These are phyloP conservation scores for Sphaceloma murrayae DNA, from an alignment of 2,329 filamentous ascomycete species.

Conservation along the genomic window DNA sequence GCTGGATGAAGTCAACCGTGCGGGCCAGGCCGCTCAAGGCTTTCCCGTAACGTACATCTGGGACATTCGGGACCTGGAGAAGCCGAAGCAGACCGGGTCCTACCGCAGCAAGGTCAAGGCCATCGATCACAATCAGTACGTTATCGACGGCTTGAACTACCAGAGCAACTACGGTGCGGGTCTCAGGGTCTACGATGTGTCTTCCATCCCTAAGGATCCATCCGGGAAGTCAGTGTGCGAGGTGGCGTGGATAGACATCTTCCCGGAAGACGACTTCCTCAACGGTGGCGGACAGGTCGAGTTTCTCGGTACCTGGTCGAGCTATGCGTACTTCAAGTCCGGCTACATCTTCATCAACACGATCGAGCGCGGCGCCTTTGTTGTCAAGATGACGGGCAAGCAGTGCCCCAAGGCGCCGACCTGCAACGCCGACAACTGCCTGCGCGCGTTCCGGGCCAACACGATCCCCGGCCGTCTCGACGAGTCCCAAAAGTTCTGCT, in stretches of 20 bases:
- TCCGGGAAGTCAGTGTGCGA: conserved; percentile 39
- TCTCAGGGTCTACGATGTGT: conserved; percentile 30
- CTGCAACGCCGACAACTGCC: conserved; percentile 10
- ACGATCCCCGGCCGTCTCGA: conserved; percentile 2
- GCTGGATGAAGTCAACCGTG: conserved; percentile 39
- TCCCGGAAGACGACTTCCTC: conserved; percentile 46
- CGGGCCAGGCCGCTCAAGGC: conserved; percentile 34
- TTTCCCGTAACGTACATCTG: conserved; percentile 42
- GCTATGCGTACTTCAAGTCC: not conserved
- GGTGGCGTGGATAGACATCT: conserved; percentile 43
- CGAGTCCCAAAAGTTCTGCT: conserved; percentile 12
- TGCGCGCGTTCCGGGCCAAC: conserved; percentile 7
- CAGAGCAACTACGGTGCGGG: conserved; percentile 32
- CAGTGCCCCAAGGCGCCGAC: not conserved
- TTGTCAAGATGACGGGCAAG: conserved; percentile 2
- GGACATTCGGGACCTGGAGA: conserved; percentile 38
- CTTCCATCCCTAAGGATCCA: conserved; percentile 33
- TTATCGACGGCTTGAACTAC: conserved; percentile 30
- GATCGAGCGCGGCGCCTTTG: not conserved
- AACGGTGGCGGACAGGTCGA: conserved; percentile 28
- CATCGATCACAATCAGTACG: conserved; percentile 37
- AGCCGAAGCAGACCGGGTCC: conserved; percentile 33
- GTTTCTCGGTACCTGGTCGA: conserved; percentile 28
- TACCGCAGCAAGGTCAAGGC: conserved; percentile 29
- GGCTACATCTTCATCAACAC: not conserved